A percentile compares a stretch with the other conserved stretches of the same genome.
Conservation (phyloP, 306 rosid genomes). For the Vigna radiata region DNA sequence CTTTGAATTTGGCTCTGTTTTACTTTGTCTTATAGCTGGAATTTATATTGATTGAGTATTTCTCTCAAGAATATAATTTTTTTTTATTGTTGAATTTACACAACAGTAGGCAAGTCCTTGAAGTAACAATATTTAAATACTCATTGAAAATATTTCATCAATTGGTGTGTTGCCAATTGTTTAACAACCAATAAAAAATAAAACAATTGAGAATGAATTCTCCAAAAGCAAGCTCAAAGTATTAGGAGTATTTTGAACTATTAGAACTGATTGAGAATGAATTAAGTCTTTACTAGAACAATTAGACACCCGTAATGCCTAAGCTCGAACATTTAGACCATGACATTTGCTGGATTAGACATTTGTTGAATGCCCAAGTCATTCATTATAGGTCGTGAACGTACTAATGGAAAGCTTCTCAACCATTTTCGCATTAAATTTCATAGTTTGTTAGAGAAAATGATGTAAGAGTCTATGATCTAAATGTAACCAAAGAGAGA, state of each 20-base stretch:
- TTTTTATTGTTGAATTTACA: no score
- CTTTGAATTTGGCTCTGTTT: no score
- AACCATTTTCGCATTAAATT: slow-evolving; percentile 7
- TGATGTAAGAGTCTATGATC: neutral
- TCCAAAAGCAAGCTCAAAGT: neutral
- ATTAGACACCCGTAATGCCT: neutral
- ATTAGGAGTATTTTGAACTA: neutral
- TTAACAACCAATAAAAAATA: neutral
- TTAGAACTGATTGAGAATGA: neutral
- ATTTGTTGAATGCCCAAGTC: neutral
- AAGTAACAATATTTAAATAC: no score
- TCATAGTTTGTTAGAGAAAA: slow-evolving; percentile 10
- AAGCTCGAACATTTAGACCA: neutral
- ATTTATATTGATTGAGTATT: no score
- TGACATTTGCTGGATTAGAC: neutral
- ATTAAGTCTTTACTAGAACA: neutral
- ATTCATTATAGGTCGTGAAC: neutral
- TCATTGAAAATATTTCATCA: no score
- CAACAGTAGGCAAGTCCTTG: no score
- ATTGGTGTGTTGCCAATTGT: no score
- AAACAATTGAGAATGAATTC: neutral
- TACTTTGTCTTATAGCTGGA: no score
- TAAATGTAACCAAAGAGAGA: slow-evolving; percentile 26
- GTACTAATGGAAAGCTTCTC: slow-evolving; percentile 30
- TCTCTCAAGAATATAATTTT: no score